Conservation (phyloP, 2,329 filamentous ascomycete genomes). For the Beauveria sp. region DNA sequence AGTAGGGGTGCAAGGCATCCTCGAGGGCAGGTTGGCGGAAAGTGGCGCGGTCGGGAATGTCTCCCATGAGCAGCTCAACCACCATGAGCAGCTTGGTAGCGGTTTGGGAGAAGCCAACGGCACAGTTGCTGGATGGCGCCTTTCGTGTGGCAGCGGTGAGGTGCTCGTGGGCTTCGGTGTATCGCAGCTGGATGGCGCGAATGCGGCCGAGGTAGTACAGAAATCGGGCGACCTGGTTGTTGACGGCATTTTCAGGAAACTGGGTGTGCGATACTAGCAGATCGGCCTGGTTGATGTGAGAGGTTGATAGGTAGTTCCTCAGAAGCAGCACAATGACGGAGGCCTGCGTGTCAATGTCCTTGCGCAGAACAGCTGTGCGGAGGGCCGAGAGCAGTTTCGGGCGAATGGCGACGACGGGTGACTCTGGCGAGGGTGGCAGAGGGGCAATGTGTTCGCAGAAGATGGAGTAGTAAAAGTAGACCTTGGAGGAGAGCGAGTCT, state of each 20-base stretch:
- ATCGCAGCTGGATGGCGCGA: constrained; percentile 89
- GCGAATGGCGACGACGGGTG: constrained; percentile 77
- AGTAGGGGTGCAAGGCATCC: constrained; percentile 82
- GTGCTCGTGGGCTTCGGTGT: constrained; percentile 94
- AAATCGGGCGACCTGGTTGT: constrained; percentile 96
- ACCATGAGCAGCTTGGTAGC: constrained; percentile 95
- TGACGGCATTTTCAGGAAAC: constrained; percentile 88
- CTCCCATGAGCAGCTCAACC: constrained; percentile 95
- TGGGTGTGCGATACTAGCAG: constrained; percentile 91
- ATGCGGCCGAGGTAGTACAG: constrained; percentile 96
- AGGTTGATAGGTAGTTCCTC: constrained; percentile 91
- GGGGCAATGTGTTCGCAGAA: constrained; percentile 90
- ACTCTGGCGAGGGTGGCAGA: constrained; percentile 80
- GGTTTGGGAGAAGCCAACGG: constrained; percentile 89
- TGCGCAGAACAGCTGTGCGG: constrained; percentile 89
- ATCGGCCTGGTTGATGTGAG: constrained; percentile 94
- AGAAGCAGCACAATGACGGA: constrained; percentile 91
- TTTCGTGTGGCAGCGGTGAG: constrained; percentile 90
- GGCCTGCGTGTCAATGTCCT: constrained; percentile 95
- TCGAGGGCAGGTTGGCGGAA: constrained; percentile 89
- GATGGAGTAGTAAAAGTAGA: constrained; percentile 96
- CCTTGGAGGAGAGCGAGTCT: constrained; percentile 87
- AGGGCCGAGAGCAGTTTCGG: constrained; percentile 81
- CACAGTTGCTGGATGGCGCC: constrained; percentile 80
- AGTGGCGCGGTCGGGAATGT: constrained; percentile 89